phyloP scores from a whole-genome alignment of 2,329 filamentous ascomycete genomes.

The Neopestalotiopsis sp. region DNA sequence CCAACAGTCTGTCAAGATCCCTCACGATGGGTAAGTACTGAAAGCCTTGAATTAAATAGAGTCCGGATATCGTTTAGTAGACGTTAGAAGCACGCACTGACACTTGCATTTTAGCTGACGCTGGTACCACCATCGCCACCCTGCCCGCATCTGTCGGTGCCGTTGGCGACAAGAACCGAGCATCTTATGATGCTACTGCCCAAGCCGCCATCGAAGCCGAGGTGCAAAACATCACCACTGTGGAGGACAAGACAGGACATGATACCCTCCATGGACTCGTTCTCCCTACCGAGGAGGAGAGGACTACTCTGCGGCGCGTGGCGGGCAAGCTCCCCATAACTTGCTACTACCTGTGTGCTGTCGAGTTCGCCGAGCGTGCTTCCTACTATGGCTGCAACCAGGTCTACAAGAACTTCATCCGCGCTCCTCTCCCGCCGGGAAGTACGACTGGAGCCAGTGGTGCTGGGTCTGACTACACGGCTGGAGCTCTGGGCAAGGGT shows the following conservation, averaged over 20 bases:
- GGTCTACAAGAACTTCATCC: constrained; percentile 60
- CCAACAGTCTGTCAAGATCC: neutral
- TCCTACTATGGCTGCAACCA: constrained; percentile 57
- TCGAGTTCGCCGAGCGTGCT: constrained; percentile 57
- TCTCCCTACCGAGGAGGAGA: constrained; percentile 53
- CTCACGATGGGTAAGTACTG: neutral
- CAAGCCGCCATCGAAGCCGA: constrained; percentile 18
- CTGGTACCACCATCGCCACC: constrained; percentile 29
- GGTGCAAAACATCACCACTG: constrained; percentile 10
- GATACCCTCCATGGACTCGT: constrained; percentile 36
- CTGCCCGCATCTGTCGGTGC: constrained; percentile 31
- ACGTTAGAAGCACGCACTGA: neutral
- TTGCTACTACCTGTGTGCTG: constrained; percentile 52
- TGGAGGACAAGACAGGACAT: constrained; percentile 28
- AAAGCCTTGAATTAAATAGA: neutral
- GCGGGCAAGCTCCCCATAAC: constrained; percentile 49
- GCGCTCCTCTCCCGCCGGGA: constrained; percentile 52
- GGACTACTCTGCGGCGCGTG: constrained; percentile 49
- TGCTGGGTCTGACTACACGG: constrained; percentile 38
- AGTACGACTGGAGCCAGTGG: constrained; percentile 37
- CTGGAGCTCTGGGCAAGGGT: constrained; percentile 56
- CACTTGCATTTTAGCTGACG: constrained; percentile 21
- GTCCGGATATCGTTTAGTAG: neutral
- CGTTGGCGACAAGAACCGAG: constrained; percentile 26
- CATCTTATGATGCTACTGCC: constrained; percentile 15